Conservation (phyloP, 805 yeast species). For the Millerozyma acaciae region DNA sequence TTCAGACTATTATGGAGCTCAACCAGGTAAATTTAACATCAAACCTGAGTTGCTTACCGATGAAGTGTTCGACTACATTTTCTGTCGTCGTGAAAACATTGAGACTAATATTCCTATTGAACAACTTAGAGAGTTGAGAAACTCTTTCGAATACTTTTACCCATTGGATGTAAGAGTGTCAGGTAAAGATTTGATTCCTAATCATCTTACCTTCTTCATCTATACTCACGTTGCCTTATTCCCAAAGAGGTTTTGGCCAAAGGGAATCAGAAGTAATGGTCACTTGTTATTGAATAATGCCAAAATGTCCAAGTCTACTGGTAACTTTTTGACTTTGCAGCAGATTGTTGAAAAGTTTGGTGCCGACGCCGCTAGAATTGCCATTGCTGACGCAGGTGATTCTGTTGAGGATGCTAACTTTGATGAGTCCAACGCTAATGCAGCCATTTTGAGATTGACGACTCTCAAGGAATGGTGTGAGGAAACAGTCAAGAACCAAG, state of each 20-base stretch:
- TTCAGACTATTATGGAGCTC: constrained; percentile 77
- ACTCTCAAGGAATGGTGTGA: constrained; percentile 96
- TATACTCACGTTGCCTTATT: constrained; percentile 90
- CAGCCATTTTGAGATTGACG: constrained; percentile 90
- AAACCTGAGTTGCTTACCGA: constrained; percentile 84
- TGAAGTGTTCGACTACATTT: constrained; percentile 89
- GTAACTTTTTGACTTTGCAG: constrained; percentile 89
- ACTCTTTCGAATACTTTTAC: constrained; percentile 95
- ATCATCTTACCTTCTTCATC: constrained; percentile 93
- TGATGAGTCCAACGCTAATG: constrained; percentile 94
- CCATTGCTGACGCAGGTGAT: constrained; percentile 98
- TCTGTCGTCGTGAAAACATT: constrained; percentile 63
- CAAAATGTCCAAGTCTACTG: constrained; percentile 97
- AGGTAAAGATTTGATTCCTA: constrained; percentile 96
- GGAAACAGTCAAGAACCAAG: constrained; percentile 54
- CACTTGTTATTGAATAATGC: constrained; percentile 93
- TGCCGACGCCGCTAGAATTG: constrained; percentile 96
- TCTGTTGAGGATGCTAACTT: constrained; percentile 96
- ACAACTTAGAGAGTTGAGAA: constrained; percentile 69
- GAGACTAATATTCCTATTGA: constrained; percentile 58
- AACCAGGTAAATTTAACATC: constrained; percentile 68
- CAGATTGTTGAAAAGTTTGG: constrained; percentile 87
- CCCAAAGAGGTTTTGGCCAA: constrained; percentile 90
- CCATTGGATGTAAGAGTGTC: constrained; percentile 90
- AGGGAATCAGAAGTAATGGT: constrained; percentile 91